Evolutionary conservation across 371 early-diverging fungal species (phyloP).

Genomic region (Rhizomucor miehei): DNA sequence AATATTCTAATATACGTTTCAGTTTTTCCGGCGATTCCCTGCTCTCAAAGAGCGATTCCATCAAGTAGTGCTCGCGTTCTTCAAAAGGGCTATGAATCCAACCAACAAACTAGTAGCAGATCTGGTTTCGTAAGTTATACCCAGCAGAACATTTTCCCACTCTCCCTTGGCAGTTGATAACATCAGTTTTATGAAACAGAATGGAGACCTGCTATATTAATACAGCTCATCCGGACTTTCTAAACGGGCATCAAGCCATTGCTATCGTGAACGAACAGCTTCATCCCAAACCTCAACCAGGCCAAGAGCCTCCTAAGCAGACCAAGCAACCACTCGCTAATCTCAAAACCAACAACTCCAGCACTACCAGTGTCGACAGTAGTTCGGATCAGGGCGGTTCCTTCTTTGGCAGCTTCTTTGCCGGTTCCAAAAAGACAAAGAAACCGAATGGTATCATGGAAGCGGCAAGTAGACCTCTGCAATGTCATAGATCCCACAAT

Average conservation of each 20-base stretch:
- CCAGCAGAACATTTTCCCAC: too few relatives aligned
- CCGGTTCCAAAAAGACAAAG: constrained; percentile 73
- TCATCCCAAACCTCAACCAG: constrained; percentile 49
- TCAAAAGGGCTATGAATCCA: constrained; percentile 83
- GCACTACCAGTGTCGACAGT: constrained; percentile 18
- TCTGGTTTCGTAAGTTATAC: constrained; percentile 69
- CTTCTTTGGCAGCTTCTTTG: constrained; percentile 97
- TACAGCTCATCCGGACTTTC: constrained; percentile 98
- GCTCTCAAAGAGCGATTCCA: constrained; percentile 88
- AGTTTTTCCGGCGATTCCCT: constrained; percentile 94
- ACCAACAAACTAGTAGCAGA: constrained; percentile 95
- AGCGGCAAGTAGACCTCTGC: constrained; percentile 53
- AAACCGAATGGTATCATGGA: constrained; percentile 62
- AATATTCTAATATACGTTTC: neutral
- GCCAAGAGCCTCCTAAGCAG: too few relatives aligned
- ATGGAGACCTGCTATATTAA: constrained; percentile 97
- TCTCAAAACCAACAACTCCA: constrained; percentile 25
- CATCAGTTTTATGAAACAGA: constrained; percentile 34
- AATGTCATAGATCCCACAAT: too few relatives aligned
- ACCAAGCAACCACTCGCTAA: constrained; percentile 14
- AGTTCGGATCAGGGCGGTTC: constrained; percentile 11
- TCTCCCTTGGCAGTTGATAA: too few relatives aligned
- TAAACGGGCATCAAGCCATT: constrained; percentile 94
- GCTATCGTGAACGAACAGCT: constrained; percentile 88
- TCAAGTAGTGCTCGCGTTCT: constrained; percentile 86